Conservation (phyloP, 2,329 filamentous ascomycete genomes). For the Hypoxylon sp. region DNA sequence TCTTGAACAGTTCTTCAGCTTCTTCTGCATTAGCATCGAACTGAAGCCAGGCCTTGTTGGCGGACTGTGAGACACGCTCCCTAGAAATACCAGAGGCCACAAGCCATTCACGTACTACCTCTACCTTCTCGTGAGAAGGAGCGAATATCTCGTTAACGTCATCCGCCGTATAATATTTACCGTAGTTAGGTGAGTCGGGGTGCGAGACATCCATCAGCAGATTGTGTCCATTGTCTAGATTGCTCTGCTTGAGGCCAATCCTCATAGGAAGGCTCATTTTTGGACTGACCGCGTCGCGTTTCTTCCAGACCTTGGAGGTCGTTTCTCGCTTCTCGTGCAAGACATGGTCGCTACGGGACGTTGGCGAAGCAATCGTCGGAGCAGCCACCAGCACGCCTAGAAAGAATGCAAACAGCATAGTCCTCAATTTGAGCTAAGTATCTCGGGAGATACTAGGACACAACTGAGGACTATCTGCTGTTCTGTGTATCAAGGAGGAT, state of each 20-base stretch:
- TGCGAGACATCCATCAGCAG: slow-evolving; percentile 4
- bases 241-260: background rate
- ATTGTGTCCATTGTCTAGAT: background rate
- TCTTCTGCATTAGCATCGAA: slow-evolving; percentile 56
- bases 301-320: background rate
- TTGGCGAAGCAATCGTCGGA: background rate
- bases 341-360: background rate
- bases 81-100: slow-evolving; percentile 39
- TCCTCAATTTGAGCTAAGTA: background rate
- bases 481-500: background rate
- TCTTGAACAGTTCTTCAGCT: slow-evolving; percentile 51
- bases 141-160: background rate
- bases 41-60: slow-evolving; percentile 54
- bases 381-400: background rate
- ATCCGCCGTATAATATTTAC: slow-evolving; percentile 1
- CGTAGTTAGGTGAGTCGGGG: slow-evolving; percentile 6
- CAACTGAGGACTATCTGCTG: background rate
- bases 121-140: background rate
- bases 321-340: slow-evolving; percentile 6
- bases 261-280: slow-evolving; percentile 1
- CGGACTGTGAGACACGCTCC: slow-evolving; percentile 45
- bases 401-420: background rate
- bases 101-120: slow-evolving; percentile 51
- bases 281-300: background rate
- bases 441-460: background rate